phyloP scores from a whole-genome alignment of 768 basidiomycete species.

The Termitomyces sp. region DNA sequence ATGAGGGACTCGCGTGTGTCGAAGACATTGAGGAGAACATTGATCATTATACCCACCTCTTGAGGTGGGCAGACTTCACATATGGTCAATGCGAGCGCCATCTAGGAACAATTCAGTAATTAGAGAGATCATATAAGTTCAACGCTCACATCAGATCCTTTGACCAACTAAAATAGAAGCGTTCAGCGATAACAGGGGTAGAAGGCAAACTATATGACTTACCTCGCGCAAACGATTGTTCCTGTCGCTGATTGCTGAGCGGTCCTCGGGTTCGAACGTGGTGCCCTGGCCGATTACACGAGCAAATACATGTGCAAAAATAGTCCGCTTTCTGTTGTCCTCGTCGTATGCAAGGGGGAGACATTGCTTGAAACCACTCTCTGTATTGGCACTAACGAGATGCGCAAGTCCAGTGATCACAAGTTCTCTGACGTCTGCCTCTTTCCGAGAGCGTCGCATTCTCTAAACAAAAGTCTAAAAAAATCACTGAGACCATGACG shows the following conservation, averaged over 20 bases:
- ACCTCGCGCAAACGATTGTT: slow-evolving; percentile 61
- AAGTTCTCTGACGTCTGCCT: slow-evolving; percentile 66
- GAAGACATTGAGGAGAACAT: slow-evolving; percentile 82
- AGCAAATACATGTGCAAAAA: slow-evolving; percentile 84
- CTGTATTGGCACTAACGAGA: slow-evolving; percentile 79
- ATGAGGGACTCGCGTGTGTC: slow-evolving; percentile 73
- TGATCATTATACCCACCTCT: slow-evolving; percentile 83
- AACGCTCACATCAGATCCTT: slow-evolving; percentile 62
- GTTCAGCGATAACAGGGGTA: neutral
- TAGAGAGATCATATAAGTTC: neutral
- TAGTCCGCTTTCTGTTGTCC: slow-evolving; percentile 65
- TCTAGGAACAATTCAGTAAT: slow-evolving; percentile 33
- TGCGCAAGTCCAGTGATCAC: slow-evolving; percentile 80
- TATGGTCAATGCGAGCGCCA: slow-evolving; percentile 78
- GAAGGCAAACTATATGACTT: slow-evolving; percentile 14
- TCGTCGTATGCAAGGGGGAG: slow-evolving; percentile 73
- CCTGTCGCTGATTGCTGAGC: slow-evolving; percentile 39
- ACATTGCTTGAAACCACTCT: slow-evolving; percentile 87
- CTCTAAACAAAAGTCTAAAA: slow-evolving; percentile 24
- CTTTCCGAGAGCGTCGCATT: slow-evolving; percentile 42
- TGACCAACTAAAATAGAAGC: slow-evolving; percentile 50
- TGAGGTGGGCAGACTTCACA: slow-evolving; percentile 79
- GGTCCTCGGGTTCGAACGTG: slow-evolving; percentile 64
- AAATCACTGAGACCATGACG: neutral
- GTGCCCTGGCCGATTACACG: slow-evolving; percentile 78